Evolutionary conservation across 768 basidiomycete species (phyloP).

Genomic region (Rhodotorula sphaerocarpa): DNA sequence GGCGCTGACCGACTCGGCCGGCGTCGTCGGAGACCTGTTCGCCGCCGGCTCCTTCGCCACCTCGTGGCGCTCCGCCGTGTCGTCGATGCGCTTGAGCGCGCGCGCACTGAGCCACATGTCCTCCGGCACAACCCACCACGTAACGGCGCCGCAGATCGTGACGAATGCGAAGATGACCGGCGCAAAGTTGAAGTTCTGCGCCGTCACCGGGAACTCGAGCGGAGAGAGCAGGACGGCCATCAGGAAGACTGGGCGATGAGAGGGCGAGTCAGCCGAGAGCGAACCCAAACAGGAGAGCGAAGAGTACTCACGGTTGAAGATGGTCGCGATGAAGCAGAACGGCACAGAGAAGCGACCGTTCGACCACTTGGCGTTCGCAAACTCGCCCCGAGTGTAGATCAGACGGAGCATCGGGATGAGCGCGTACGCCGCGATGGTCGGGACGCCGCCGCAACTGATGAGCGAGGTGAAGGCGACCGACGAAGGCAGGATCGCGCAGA

Average conservation of each 20-base stretch:
- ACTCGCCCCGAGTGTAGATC: constrained; percentile 66
- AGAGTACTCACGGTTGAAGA: constrained; percentile 56
- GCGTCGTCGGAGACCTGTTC: too few relatives aligned
- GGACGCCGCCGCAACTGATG: constrained; percentile 74
- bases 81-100: constrained; percentile 2
- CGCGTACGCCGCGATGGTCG: constrained; percentile 80
- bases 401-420: constrained; percentile 69
- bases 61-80: background rate
- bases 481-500: constrained; percentile 83
- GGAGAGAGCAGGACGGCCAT: constrained; percentile 51
- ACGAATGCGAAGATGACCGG: constrained; percentile 67
- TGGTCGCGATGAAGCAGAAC: constrained; percentile 59
- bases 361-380: constrained; percentile 64
- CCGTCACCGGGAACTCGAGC: constrained; percentile 73
- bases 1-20: too few relatives aligned
- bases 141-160: constrained; percentile 65
- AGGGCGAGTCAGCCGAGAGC: background rate
- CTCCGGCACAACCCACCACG: constrained; percentile 71
- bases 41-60: background rate
- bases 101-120: constrained; percentile 60
- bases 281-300: background rate
- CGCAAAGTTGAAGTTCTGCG: constrained; percentile 76
- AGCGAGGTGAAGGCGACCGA: constrained; percentile 87
- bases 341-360: constrained; percentile 59
- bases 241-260: constrained; percentile 33